These are phyloP conservation scores for Neonothopanus nambi DNA, from an alignment of 1,284 basidiomycete genomes.

Conservation along the genomic window DNA sequence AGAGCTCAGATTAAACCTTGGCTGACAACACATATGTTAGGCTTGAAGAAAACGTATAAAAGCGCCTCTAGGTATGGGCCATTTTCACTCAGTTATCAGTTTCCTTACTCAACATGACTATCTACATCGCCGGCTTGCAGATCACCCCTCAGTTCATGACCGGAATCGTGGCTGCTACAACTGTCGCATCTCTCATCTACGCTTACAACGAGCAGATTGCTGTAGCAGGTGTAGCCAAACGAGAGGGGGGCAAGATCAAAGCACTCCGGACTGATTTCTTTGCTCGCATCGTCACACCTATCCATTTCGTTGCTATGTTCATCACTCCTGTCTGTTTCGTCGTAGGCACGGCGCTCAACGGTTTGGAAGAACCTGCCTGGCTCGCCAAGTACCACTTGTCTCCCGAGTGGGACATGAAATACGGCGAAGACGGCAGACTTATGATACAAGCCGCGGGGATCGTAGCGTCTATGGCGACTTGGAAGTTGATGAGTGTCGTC, in stretches of 20 bases:
- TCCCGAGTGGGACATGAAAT: background rate
- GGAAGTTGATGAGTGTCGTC: conserved; percentile 28
- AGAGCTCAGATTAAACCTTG: no score
- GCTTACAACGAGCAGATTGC: conserved; percentile 9
- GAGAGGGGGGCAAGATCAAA: conserved; percentile 8
- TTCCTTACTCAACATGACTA: background rate
- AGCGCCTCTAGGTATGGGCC: no score
- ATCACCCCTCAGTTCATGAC: background rate
- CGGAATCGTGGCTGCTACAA: background rate
- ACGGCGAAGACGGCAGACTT: background rate
- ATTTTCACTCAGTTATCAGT: no score
- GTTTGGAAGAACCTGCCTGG: background rate
- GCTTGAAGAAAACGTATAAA: no score
- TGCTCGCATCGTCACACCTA: conserved; percentile 1
- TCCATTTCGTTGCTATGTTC: conserved; percentile 8
- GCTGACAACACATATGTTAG: no score
- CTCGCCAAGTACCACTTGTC: conserved; percentile 1
- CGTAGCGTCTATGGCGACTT: conserved; percentile 1
- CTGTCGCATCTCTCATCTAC: conserved; percentile 1
- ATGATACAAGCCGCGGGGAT: background rate
- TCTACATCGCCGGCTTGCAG: background rate
- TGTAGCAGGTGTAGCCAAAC: conserved; percentile 8
- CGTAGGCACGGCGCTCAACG: background rate
- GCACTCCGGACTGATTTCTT: background rate
- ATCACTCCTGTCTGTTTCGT: conserved; percentile 1